A percentile compares a stretch with the other conserved stretches of the same genome.
Conservation (phyloP, 2,329 filamentous ascomycete species). For the Alternaria consortialis region DNA sequence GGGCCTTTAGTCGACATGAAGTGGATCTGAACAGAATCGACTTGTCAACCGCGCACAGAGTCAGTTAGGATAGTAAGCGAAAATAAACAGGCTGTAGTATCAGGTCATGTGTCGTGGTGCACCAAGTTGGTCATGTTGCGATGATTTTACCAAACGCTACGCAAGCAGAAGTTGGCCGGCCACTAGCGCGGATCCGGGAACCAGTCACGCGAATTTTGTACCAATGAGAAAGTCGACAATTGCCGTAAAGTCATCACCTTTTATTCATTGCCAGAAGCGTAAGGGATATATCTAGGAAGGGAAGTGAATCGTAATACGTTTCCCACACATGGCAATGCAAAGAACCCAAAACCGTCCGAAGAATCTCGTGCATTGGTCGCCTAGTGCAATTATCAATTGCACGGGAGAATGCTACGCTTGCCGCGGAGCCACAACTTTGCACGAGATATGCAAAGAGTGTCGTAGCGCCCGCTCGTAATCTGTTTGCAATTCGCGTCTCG, state of each 20-base stretch:
- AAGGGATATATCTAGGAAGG: constrained; percentile 47
- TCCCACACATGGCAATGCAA: constrained; percentile 52
- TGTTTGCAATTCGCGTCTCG: constrained; percentile 40
- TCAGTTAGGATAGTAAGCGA: neutral
- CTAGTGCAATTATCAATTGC: constrained; percentile 37
- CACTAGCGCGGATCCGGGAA: constrained; percentile 38
- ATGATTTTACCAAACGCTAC: neutral
- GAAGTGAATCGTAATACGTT: constrained; percentile 47
- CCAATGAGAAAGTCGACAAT: constrained; percentile 31
- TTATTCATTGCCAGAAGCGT: constrained; percentile 50
- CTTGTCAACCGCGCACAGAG: neutral
- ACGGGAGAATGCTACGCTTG: constrained; percentile 43
- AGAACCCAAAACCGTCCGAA: constrained; percentile 49
- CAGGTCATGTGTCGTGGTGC: neutral
- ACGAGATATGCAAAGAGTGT: constrained; percentile 32
- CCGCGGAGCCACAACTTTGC: constrained; percentile 39
- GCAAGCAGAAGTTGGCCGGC: constrained; percentile 20
- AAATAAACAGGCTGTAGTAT: neutral
- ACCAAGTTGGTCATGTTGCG: neutral
- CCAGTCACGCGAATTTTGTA: constrained; percentile 29
- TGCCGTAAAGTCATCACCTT: constrained; percentile 48
- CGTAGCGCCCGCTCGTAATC: constrained; percentile 34
- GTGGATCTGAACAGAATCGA: neutral
- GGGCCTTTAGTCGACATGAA: constrained; percentile 36
- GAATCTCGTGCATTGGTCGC: constrained; percentile 47